Evolutionary conservation across 148 eudicot genomes (phyloP).

Genomic region (Amaranthus cruentus): DNA sequence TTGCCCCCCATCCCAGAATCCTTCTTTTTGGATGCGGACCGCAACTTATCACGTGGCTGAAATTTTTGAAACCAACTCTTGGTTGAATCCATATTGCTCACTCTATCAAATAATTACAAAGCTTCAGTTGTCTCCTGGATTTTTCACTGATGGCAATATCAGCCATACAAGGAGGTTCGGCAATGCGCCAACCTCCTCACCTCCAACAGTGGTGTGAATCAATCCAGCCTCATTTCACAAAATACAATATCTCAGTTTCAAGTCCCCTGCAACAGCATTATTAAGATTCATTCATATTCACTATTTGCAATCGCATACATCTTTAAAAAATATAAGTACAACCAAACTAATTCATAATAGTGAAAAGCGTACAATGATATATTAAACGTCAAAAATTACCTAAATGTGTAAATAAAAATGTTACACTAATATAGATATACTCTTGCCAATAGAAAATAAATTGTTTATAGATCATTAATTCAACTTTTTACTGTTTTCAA

Average conservation of each 20-base stretch:
- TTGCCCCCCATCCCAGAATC: constrained; percentile 45
- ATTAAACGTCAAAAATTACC: not conserved
- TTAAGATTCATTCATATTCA: not conserved
- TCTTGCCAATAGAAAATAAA: not conserved
- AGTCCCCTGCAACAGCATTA: constrained; percentile 22
- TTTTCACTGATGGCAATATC: constrained; percentile 5
- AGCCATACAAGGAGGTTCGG: constrained; percentile 1
- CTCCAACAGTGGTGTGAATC: constrained; percentile 15
- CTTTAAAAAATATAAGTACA: not conserved
- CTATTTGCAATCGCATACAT: not conserved
- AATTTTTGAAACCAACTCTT: constrained; percentile 91
- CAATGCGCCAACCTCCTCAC: constrained; percentile 27
- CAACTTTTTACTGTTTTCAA: not conserved
- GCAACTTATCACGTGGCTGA: constrained; percentile 75
- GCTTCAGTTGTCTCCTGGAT: constrained; percentile 12
- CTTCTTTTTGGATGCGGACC: constrained; percentile 56
- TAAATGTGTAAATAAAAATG: not conserved
- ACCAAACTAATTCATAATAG: not conserved
- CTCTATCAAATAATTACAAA: constrained; percentile 15
- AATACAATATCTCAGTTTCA: constrained; percentile 1
- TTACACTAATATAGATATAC: not conserved
- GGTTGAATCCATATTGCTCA: constrained; percentile 70
- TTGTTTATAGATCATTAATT: not conserved
- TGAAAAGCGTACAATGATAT: no score
- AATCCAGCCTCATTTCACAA: constrained; percentile 21